Evolutionary conservation across 2,329 filamentous ascomycete species (phyloP).

Genomic region (Sclerotinia minor): DNA sequence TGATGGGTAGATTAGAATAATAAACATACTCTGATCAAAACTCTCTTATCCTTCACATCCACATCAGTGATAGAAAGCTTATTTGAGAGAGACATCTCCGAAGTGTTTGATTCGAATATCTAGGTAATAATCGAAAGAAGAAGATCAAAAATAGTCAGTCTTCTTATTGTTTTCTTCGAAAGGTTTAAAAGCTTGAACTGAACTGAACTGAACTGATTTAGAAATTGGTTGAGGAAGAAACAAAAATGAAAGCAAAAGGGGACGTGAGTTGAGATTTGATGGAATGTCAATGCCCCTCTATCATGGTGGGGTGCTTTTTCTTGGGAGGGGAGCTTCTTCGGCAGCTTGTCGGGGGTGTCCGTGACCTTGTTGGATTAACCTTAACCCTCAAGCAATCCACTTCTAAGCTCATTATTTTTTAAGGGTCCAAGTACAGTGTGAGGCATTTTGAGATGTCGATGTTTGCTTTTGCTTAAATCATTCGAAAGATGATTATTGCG

Average conservation of each 20-base stretch:
- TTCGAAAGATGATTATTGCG: background rate
- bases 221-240: slow-evolving; percentile 18
- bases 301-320: slow-evolving; percentile 32
- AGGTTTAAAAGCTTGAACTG: background rate
- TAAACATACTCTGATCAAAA: slow-evolving; percentile 84
- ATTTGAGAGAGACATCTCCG: slow-evolving; percentile 89
- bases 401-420: background rate
- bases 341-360: slow-evolving; percentile 16
- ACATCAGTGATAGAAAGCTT: slow-evolving; percentile 97
- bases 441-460: background rate
- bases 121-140: background rate
- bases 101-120: slow-evolving; percentile 14
- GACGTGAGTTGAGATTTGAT: slow-evolving; percentile 29
- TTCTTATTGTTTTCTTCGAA: slow-evolving; percentile 4
- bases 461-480: background rate
- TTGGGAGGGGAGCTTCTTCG: slow-evolving; percentile 15
- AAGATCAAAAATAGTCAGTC: background rate
- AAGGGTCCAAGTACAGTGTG: background rate
- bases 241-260: slow-evolving; percentile 30
- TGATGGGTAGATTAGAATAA: background rate
- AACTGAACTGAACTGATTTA: background rate
- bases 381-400: slow-evolving; percentile 13
- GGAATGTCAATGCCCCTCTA: slow-evolving; percentile 34
- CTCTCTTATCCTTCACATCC: slow-evolving; percentile 96
- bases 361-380: slow-evolving; percentile 19